Base-by-base conservation (phyloP, 208 protist species). In the Zelonia costaricensis region DNA sequence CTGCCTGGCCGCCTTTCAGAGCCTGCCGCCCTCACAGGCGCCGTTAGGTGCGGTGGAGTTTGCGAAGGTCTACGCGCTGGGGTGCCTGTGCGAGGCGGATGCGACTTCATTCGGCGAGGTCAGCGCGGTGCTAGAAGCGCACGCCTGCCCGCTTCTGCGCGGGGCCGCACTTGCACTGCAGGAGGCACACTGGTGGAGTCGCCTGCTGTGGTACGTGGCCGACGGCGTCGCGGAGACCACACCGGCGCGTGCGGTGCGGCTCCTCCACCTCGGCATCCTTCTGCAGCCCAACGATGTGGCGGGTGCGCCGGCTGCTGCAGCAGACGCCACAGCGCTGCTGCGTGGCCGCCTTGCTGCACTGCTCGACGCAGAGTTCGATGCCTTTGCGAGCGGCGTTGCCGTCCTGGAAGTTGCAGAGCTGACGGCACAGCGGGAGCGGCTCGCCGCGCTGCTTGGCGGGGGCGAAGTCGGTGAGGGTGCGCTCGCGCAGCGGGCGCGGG, bases 121-220 rank as follows among this genome's bases (percentile, higher is more conserved):
- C 8, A 44, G 39, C 0, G 39, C 33, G 5, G 23, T 74, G 7
- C 43, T 80, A 3, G 13, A 59, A 8, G 28, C 15, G 22, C 28
- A 52, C 13, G 61, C 69, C 10, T 52, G 59, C 18, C 62, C 64
- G 1, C 5, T 70, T 20, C 13, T 74, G 27, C 13, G 54, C 13
- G 22, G 60, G 10, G 63, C 35, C 23, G 9, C 33, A n/a, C 25
- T 72, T 2, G 28, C 46, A 3, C 9, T 16, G 2, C 1, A 12
- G 1, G 38, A 28, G 9, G 20, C 47, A 8, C 36, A 20, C n/a
- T 82, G 78, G 78, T 85, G 78, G 78, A 69, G 64, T 22, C 65
- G 61, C 15, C 55, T 73, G 27, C 56, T 85, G 20, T 79, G 69
- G 60, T 60, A 73, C 48, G 36, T 67, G 9, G 47, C 48, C 1